A percentile compares a stretch with the other conserved stretches of the same genome.
Conservation (phyloP, 75 land plant genomes). For the Selaginella tamariscina region DNA sequence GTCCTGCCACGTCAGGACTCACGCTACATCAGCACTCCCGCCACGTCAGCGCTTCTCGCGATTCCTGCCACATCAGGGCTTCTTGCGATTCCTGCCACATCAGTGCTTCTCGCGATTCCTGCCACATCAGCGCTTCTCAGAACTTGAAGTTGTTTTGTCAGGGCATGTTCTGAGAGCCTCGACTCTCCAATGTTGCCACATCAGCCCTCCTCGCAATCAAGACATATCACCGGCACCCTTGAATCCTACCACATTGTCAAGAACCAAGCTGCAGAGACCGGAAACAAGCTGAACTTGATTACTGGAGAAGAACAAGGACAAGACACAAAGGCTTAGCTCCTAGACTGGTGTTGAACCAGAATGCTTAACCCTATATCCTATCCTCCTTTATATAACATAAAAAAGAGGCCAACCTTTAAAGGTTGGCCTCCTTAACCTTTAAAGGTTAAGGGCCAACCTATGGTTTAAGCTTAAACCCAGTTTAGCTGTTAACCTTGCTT, state of each 20-base stretch:
- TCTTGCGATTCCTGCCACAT: not conserved
- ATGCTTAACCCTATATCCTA: conserved; percentile 2
- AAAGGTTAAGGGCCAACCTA: too few relatives aligned
- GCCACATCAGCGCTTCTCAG: not conserved
- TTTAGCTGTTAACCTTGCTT: conserved; percentile 2
- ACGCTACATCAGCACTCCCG: not conserved
- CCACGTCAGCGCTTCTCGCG: not conserved
- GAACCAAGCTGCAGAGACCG: too few relatives aligned
- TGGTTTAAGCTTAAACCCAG: conserved; percentile 3
- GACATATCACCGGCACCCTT: not conserved
- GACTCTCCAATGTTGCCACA: not conserved
- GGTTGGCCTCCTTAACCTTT: not conserved
- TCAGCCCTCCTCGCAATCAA: not conserved
- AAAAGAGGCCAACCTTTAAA: not conserved
- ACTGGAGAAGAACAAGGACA: too few relatives aligned
- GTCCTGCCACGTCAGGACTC: not conserved
- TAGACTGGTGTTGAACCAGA: not conserved
- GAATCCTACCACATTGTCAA: not conserved
- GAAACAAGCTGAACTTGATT: too few relatives aligned
- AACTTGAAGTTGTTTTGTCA: not conserved
- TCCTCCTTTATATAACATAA: conserved; percentile 2
- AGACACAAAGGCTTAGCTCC: too few relatives aligned
- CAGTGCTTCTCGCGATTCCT: not conserved
- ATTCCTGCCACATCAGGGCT: not conserved
- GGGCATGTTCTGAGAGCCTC: too few relatives aligned